Evolutionary conservation across 768 basidiomycete genomes (phyloP).

Genomic region (Termitomyces sp.): DNA sequence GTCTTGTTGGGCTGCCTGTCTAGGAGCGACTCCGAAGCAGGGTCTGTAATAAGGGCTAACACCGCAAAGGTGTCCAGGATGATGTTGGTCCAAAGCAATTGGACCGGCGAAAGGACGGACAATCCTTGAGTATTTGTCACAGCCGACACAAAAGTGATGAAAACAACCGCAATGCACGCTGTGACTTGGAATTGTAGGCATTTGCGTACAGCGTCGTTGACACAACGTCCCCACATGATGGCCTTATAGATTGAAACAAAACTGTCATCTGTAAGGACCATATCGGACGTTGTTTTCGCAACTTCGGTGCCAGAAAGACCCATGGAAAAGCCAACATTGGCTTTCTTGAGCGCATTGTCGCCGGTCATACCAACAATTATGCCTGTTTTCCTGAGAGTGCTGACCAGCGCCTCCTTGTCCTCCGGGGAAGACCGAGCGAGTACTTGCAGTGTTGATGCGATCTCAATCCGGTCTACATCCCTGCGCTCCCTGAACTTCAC

Average conservation of each 20-base stretch:
- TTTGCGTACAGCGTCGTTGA: constrained; percentile 96
- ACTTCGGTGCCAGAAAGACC: constrained; percentile 96
- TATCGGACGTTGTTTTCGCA: constrained; percentile 97
- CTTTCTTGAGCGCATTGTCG: constrained; percentile 93
- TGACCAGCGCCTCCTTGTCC: constrained; percentile 94
- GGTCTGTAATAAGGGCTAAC: constrained; percentile 94
- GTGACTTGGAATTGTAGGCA: constrained; percentile 95
- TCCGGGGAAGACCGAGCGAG: constrained; percentile 96
- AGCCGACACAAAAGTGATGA: constrained; percentile 90
- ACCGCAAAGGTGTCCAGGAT: constrained; percentile 99
- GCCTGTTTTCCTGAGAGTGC: constrained; percentile 82
- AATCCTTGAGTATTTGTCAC: constrained; percentile 72
- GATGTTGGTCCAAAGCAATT: constrained; percentile 97
- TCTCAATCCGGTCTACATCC: constrained; percentile 67
- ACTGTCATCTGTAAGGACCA: constrained; percentile 97
- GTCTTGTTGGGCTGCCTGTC: constrained; percentile 84
- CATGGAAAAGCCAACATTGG: constrained; percentile 97
- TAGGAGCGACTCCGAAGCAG: constrained; percentile 75
- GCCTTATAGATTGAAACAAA: constrained; percentile 95
- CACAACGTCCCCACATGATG: constrained; percentile 98
- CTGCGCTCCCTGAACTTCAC: constrained; percentile 83
- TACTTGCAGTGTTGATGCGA: constrained; percentile 91
- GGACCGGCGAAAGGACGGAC: constrained; percentile 91
- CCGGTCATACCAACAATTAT: constrained; percentile 95
- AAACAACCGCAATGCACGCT: constrained; percentile 91